These are phyloP conservation scores for Coprinopsis sp. DNA, from an alignment of 768 basidiomycete genomes.

Conservation along the genomic window DNA sequence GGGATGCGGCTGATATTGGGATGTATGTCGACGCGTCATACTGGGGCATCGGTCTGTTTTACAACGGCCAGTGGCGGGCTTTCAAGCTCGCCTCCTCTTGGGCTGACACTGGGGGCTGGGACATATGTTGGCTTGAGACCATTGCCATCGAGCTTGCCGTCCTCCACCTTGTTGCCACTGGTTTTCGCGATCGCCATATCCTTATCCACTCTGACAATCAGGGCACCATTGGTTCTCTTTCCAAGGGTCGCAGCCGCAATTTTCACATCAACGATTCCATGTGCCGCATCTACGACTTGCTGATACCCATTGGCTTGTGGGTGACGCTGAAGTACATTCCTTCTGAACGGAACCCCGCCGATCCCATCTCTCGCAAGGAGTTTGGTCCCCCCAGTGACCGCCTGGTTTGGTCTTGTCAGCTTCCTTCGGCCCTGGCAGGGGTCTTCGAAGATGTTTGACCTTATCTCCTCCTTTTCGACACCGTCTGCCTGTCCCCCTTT, in stretches of 20 bases:
- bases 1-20: slow-evolving; percentile 12
- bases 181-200: slow-evolving; percentile 15
- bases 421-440: neutral
- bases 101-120: slow-evolving; percentile 1
- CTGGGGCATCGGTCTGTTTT: slow-evolving; percentile 18
- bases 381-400: neutral
- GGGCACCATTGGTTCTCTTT: slow-evolving; percentile 29
- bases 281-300: slow-evolving; percentile 12
- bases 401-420: neutral
- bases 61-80: slow-evolving; percentile 23
- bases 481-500: neutral
- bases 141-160: slow-evolving; percentile 23
- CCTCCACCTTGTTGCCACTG: neutral
- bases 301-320: slow-evolving; percentile 1
- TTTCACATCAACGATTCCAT: slow-evolving; percentile 24
- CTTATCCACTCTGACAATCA: slow-evolving; percentile 30
- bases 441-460: neutral
- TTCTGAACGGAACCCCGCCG: slow-evolving; percentile 9
- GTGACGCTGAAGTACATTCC: slow-evolving; percentile 4
- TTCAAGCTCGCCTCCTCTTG: slow-evolving; percentile 16
- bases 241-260: slow-evolving; percentile 27
- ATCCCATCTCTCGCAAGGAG: slow-evolving; percentile 4
- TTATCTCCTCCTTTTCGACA: neutral
- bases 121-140: slow-evolving; percentile 23
- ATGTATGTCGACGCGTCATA: slow-evolving; percentile 24